Base-by-base conservation (phyloP, 2,329 filamentous ascomycete genomes). In the Trichoderma aggressivum region DNA sequence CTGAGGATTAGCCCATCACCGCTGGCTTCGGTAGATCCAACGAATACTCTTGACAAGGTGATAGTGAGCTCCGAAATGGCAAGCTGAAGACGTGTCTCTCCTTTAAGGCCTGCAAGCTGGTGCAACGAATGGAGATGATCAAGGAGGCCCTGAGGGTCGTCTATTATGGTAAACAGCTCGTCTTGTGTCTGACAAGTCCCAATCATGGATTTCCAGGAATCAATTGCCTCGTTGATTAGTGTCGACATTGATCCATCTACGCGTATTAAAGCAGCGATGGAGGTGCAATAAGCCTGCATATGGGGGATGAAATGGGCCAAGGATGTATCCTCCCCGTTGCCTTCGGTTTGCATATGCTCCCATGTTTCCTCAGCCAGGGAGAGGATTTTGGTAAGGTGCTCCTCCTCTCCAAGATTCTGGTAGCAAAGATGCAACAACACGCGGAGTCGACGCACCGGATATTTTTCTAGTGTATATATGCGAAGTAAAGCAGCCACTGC, bases 361-460 rank as follows among this genome's bases (percentile, higher is more conserved):
- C 82, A 74, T 1, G 80, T 79, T 32, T 81, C 79, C 26, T 83
- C 80, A 5, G 83, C 76, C 8, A 86, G 81, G 3, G 77, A 75
- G 10, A 78, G 74, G 28, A 88, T 78, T 24, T 81, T 80, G 1
- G 79, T 75, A 7, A 84, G 76, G 26, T 81, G 79, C 14, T 81
- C 80, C 7, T 78, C 78, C 12, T 82, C 79, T 26, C 86, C 86
- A n/a, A 89, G 76, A 28, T 83, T 84, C 58, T 84, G 81, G 14
- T 83, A 81, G 11, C 86, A 81, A 0, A 89, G 77, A 12, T 84
- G 81, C 2, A 88, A 77, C 6, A 89, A 77, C 0, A 86, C 84
- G 16, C 88, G 82, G 3, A 89, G 78, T 24, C 87, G 81, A 39
- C 87, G 83, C 43, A 90, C 77, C 0, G 87, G 87, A 72, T 86